phyloP scores from a whole-genome alignment of 441 rosid species.

The Pelargonium cotyledonis region DNA sequence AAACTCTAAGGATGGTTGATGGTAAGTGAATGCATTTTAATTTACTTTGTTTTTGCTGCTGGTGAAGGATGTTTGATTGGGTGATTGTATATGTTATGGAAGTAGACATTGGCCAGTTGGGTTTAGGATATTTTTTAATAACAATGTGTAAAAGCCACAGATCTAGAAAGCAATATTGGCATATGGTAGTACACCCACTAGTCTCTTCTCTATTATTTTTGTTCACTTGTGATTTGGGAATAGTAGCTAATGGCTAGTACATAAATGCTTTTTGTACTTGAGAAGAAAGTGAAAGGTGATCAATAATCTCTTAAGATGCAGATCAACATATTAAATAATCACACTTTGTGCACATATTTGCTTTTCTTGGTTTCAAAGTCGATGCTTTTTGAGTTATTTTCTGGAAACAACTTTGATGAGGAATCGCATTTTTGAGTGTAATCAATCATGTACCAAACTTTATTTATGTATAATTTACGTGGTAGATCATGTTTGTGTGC shows the following conservation, averaged over 20 bases:
- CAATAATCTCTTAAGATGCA: constrained; percentile 5
- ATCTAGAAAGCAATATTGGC: background rate
- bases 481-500: constrained; percentile 5
- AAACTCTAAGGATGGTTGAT: background rate
- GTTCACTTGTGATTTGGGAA: background rate
- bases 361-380: constrained; percentile 5
- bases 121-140: constrained; percentile 4
- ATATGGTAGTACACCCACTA: constrained; percentile 8
- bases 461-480: constrained; percentile 1
- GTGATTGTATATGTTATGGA: constrained; percentile 6
- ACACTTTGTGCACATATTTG: constrained; percentile 5
- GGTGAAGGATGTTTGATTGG: background rate
- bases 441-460: background rate
- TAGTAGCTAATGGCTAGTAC: constrained; percentile 4
- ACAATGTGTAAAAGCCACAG: background rate
- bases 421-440: background rate
- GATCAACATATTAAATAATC: constrained; percentile 1
- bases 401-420: constrained; percentile 5
- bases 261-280: constrained; percentile 1
- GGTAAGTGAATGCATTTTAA: constrained; percentile 1
- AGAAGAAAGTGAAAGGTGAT: constrained; percentile 1
- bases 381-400: background rate
- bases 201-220: constrained; percentile 4
- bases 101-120: background rate
- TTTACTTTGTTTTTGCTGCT: background rate